Evolutionary conservation across 257 asterid genomes (phyloP), one percentile per base, ranked within the genome.

Genomic region (Parsonsia alboflavescens): DNA sequence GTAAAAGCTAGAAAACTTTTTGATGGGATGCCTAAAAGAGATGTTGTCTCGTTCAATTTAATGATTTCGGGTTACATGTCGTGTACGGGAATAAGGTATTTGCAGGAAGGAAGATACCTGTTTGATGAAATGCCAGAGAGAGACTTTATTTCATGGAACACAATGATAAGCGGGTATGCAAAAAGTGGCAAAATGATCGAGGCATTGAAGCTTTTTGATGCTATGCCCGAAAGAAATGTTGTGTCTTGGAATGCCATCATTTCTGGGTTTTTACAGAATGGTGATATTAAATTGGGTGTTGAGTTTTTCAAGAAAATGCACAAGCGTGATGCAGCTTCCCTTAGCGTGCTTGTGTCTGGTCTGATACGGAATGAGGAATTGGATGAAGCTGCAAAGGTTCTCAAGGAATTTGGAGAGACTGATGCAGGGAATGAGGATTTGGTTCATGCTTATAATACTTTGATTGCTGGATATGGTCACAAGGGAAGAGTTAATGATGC

Each of bases 391-490:
- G 88, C 84, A 79, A 71, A 61, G 41, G 73, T 89, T 36, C 80
- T 91, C 68, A 42, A 77, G 62, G 85, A 83, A 65, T 83, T 77
- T 75, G 84, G 80, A 74, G 58, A 72, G 56, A 66, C 50, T 59
- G 76, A 61, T 28, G 84, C 75, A 4, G 73, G 48, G 69, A 71
- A 73, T 52, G 75, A 68, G 30, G 91, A 87, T 78, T 36, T 86
- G 39, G 71, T 91, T 73, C 89, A 82, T 78, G 98, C 98, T 75
- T 89, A 85, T 80, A 93, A 91, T 78, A 91, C 96, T 69, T 78
- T 91, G 86, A 87, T 93, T 80, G 96, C 91, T 36, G 96, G 97
- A 56, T 91, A 87, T 75, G 98, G 92, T 67, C 92, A 84, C 83
- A 89, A 82, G 80, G 96, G 90, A 41, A 84, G 88, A 81, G 89